Conservation (phyloP, 129 eudicot genomes). For the Flaveria robusta region DNA sequence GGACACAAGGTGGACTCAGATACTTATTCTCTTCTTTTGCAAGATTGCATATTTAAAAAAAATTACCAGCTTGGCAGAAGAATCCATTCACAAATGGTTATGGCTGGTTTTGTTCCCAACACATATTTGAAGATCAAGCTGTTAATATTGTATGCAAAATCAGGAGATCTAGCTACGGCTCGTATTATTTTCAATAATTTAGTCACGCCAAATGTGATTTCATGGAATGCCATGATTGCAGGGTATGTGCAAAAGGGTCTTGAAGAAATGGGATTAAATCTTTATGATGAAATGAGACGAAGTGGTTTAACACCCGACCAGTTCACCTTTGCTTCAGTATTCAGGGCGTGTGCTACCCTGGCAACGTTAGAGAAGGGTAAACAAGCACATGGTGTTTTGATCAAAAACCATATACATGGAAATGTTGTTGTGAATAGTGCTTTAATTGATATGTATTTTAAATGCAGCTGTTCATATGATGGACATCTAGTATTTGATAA, state of each 20-base stretch:
- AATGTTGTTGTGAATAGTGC: conserved; percentile 89
- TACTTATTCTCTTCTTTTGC: conserved; percentile 83
- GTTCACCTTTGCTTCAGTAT: conserved; percentile 81
- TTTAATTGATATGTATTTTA: conserved; percentile 90
- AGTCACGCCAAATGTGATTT: conserved; percentile 50
- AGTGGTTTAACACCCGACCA: conserved; percentile 74
- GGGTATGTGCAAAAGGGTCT: conserved; percentile 87
- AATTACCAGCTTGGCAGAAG: conserved; percentile 53
- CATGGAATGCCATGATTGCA: conserved; percentile 92
- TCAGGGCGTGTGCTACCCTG: conserved; percentile 87
- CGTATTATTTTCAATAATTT: conserved; percentile 56
- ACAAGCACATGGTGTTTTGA: conserved; percentile 67
- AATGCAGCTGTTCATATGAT: conserved; percentile 75
- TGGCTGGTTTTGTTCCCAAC: conserved; percentile 64
- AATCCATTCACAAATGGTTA: conserved; percentile 80
- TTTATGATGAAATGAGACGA: conserved; percentile 64
- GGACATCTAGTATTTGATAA: conserved; percentile 66
- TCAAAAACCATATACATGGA: conserved; percentile 53
- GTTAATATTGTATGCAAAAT: conserved; percentile 80
- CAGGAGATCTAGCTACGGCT: conserved; percentile 73
- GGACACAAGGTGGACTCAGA: conserved; percentile 51
- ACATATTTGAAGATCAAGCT: conserved; percentile 71
- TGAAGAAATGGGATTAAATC: conserved; percentile 64
- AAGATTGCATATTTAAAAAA: conserved; percentile 83
- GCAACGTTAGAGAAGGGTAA: conserved; percentile 85